Evolutionary conservation across 225 moss, liverwort and hornwort species (phyloP), one percentile per base, ranked within the genome.

Genomic region (Polytrichum commune): DNA sequence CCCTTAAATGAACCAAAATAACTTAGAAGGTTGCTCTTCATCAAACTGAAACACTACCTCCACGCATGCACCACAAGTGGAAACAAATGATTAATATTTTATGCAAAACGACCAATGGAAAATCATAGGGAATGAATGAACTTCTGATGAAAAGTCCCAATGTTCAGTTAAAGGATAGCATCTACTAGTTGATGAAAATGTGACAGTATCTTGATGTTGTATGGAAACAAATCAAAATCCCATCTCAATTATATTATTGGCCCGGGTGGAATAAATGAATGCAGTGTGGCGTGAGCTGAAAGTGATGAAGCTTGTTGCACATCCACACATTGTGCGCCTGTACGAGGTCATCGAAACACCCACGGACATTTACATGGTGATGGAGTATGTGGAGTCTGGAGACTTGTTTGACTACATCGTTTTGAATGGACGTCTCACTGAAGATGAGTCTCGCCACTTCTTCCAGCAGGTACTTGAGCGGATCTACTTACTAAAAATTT

Each of bases 391-490:
- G 61, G 86, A 86, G 55, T 86, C 86, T 0, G 86, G 86, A n/a
- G 86, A 86, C 56, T 62, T 86, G 77, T 86, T 86, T n/a, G 86
- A 86, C 5, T 86, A 86, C 73, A 86, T 86, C 60, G 82, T 82
- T 19, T 77, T 86, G 29, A 86, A 86, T 28, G 86, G 86, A n/a
- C 86, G 86, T 28, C 86, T 82, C 67, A 75, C 79, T 1, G 86
- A 86, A 62, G 82, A 86, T 29, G 86, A 86, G 66, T 75, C 86
- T 23, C 86, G 86, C 55, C 86, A 86, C 67, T 86, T 82, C 63
- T 86, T 86, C 69, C 86, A 86, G 63, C 82, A 86, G 82, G 85
- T 78, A 23, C 1, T 46, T 46, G 46, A 13, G 16, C 0, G 16
- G 13, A 46, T 46, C 46, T 3, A 3, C 4, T 3, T 16, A 16